Percentiles rank a stretch among this genome's conserved stretches.
These are phyloP conservation scores for Elaeagnus macrophylla DNA, from an alignment of 306 rosid species.

Conservation along the genomic window DNA sequence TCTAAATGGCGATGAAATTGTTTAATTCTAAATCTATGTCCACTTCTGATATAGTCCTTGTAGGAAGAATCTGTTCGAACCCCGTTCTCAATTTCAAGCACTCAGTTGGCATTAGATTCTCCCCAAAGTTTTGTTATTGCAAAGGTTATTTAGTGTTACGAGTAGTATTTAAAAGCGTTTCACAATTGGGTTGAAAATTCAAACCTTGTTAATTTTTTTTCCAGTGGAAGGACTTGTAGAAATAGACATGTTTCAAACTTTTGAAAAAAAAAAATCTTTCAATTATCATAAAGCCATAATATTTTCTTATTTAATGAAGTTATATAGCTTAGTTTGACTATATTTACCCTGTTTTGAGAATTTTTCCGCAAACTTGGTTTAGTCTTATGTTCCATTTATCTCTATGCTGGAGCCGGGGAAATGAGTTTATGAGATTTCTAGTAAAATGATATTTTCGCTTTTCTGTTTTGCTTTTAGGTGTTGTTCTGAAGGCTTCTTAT, in stretches of 20 bases:
- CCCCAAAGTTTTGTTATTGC: conserved; percentile 34
- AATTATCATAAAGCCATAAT: not conserved
- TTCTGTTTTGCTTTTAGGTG: conserved; percentile 35
- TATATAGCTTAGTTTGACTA: not conserved
- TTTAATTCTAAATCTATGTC: conserved; percentile 37
- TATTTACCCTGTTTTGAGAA: not conserved
- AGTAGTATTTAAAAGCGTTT: not conserved
- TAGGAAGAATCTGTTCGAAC: conserved; percentile 26
- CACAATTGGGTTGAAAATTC: not conserved
- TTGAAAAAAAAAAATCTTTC: no score
- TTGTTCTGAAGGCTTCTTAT: conserved; percentile 27
- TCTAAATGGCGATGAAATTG: conserved; percentile 47
- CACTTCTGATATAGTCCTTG: conserved; percentile 30
- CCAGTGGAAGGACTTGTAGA: no score
- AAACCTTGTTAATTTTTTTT: not conserved
- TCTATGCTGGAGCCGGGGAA: not conserved
- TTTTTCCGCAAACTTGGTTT: not conserved
- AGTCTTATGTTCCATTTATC: not conserved
- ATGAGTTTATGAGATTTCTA: not conserved
- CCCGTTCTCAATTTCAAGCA: conserved; percentile 28
- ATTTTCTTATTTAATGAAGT: not conserved
- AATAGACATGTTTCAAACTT: no score
- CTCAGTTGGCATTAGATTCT: conserved; percentile 27
- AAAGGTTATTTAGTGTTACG: conserved; percentile 31
- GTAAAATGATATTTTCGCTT: not conserved